Base-by-base conservation (phyloP, 1,284 basidiomycete species). In the Paramarasmius palmivorus region DNA sequence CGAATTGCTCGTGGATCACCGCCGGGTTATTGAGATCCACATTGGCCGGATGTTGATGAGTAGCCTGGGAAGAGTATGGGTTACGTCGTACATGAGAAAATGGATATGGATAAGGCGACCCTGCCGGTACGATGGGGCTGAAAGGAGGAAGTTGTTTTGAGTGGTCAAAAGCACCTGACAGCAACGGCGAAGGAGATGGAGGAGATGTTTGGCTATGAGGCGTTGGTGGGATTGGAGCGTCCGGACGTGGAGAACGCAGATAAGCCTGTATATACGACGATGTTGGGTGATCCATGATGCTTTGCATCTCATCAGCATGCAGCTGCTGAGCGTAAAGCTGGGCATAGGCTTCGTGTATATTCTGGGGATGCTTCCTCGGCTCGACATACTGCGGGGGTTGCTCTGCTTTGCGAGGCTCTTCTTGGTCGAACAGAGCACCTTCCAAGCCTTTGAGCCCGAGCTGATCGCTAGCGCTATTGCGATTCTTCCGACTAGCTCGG, bases 71-170 rank as follows among this genome's bases (percentile, higher is more conserved):
- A 44, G 77, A 74, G 4, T 66, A 63, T 42, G 73, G 67, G 29
- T 74, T 77, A 1, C 88, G 79, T 34, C 80, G 81, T 41, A 90
- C 82, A 57, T 90, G 88, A 8, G 78, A 77, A 68, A 84, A 90
- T 0, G 88, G 88, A 64, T 83, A 86, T 0, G 87, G 88, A 57
- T 88, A 90, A 0, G 88, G 88, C 4, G 88, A 90, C 12, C 88
- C 86, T 5, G 74, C 74, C 29, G 78, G 73, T 41, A 75, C 75
- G 2, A 79, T 65, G 12, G 82, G 81, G 53, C 78, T 82, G 61
- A 75, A 77, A 3, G 73, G 66, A 14, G 69, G 68, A 23, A 68
- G 59, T 4, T 71, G 65, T 54, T 68, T 73, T 55, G 60, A 67
- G 49, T 68, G 68, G 10, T 63, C 65, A 47, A 70, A 69, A 17